Base-by-base conservation (phyloP, 2,329 filamentous ascomycete species). In the Fonsecaea pugnacius region DNA sequence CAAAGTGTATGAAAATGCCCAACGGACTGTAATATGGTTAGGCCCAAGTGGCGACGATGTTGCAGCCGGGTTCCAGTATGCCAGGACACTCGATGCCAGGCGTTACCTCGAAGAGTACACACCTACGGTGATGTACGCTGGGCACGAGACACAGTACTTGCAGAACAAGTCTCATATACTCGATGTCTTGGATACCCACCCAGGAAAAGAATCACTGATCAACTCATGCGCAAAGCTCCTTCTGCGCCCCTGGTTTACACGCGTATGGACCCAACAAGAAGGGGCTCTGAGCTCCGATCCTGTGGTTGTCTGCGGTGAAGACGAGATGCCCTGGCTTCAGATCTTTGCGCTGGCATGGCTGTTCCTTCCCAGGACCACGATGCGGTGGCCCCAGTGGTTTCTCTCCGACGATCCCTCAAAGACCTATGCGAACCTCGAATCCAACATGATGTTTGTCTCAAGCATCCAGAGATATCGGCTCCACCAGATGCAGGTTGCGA, bases 181-280 rank as follows among this genome's bases (percentile, higher is more conserved):
- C n/a, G 64, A 66, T 21, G 52, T 58, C 9, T 52, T 66, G 46
- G 51, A 35, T 16, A 32, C 9, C 16, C 60, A 66, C 53, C 60
- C 54, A 30, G 43, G 63, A 21, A 66, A 63, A 38, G 50, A 60
- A 16, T 36, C 55, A 10, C 12, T 64, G 38, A 32, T 60, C 46
- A 66, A 66, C 35, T 48, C 53, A 3, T 62, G 60, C 38, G 64
- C 60, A 21, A 30, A 55, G 30, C 57, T 66, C 21, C 50, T 66
- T 43, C 55, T 58, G 33, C 32, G 58, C 16, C 40, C 55, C 4
- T 66, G 60, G 53, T 66, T 66, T 35, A 58, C 64, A 9, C 60
- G 64, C 12, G 60, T 66, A 14, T 66, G 64, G 64, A 63, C 52
- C 27, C 55, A 58, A 36, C 60, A 62, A 57, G 64, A 66, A 38